Conservation (phyloP, 768 basidiomycete genomes). For the Pleurotus ostreatus region DNA sequence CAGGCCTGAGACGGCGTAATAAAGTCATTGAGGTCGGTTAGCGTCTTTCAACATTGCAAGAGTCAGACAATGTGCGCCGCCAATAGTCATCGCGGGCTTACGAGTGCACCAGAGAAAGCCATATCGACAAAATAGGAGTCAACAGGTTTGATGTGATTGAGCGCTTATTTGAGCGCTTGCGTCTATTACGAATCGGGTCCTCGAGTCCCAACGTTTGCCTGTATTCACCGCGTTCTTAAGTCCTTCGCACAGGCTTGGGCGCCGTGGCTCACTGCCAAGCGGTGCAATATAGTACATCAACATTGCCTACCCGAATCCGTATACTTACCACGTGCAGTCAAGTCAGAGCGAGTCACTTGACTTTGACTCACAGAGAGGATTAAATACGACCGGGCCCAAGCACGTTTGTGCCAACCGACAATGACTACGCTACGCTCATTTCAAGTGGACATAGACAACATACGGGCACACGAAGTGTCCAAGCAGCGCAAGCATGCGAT, state of each 20-base stretch:
- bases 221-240: too few relatives aligned
- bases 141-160: too few relatives aligned
- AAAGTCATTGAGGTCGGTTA: constrained; percentile 96
- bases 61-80: too few relatives aligned
- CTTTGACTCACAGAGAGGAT: not conserved
- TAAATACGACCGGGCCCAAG: constrained; percentile 16
- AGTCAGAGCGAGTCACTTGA: constrained; percentile 7
- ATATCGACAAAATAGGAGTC: constrained; percentile 30
- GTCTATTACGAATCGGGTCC: too few relatives aligned
- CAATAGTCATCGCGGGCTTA: constrained; percentile 19
- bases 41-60: constrained; percentile 45
- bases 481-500: constrained; percentile 50
- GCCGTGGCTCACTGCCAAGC: not conserved
- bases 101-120: constrained; percentile 86
- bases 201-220: too few relatives aligned
- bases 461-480: constrained; percentile 60
- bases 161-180: too few relatives aligned
- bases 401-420: constrained; percentile 12
- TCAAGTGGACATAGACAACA: constrained; percentile 76
- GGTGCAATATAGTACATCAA: not conserved
- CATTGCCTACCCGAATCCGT: too few relatives aligned
- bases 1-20: constrained; percentile 95
- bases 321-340: not conserved
- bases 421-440: constrained; percentile 60
- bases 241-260: too few relatives aligned